Percentiles rank a stretch among this genome's conserved stretches.
phyloP scores from a whole-genome alignment of 2,329 filamentous ascomycete genomes.

The Pseudovirgaria hyperparasitica region DNA sequence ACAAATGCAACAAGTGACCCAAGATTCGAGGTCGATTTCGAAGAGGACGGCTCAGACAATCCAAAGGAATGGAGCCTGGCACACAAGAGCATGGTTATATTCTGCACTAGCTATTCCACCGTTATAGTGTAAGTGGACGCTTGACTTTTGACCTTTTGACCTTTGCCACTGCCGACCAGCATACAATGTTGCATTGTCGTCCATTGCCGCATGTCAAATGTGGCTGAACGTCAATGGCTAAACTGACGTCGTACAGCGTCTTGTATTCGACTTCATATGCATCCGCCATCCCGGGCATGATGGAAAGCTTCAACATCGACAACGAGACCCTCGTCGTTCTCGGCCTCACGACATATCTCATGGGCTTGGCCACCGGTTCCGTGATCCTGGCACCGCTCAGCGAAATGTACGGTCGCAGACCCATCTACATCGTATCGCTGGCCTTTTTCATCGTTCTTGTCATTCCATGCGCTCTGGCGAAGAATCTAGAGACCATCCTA shows the following conservation, averaged over 20 bases:
- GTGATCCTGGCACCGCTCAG: conserved; percentile 62
- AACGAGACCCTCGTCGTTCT: conserved; percentile 53
- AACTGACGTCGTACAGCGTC: conserved; percentile 26
- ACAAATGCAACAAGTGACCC: conserved; percentile 32
- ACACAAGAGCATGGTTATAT: conserved; percentile 43
- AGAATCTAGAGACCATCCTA: conserved; percentile 55
- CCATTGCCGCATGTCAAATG: not conserved
- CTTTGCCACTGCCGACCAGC: conserved; percentile 1
- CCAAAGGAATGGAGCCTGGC: conserved; percentile 55
- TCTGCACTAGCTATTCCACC: conserved; percentile 45
- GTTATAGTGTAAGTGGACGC: conserved; percentile 33
- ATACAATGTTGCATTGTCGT: not conserved
- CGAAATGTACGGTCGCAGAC: conserved; percentile 55
- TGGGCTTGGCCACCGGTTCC: conserved; percentile 60
- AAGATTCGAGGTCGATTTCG: conserved; percentile 63
- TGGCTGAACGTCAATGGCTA: not conserved
- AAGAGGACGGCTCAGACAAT: conserved; percentile 48
- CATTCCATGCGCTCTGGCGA: conserved; percentile 58
- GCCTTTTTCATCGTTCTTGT: conserved; percentile 53
- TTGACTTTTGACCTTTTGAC: conserved; percentile 9
- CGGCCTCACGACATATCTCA: conserved; percentile 65
- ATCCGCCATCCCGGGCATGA: conserved; percentile 55
- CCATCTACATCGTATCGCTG: conserved; percentile 56
- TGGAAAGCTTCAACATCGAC: conserved; percentile 48
- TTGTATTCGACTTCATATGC: conserved; percentile 72